Conservation (phyloP, 179 eudicot genomes). For the Camellia oleifera region DNA sequence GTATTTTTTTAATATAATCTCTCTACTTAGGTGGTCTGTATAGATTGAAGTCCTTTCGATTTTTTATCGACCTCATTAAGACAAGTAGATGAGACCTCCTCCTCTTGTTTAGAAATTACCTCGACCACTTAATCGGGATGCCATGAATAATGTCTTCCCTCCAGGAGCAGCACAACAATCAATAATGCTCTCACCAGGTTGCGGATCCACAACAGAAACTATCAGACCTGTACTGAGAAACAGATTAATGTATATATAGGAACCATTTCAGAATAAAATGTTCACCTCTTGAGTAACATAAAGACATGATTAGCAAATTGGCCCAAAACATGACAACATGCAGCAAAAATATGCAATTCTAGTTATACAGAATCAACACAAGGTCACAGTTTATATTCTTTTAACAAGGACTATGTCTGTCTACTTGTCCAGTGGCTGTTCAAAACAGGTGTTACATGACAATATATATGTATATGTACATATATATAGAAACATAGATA, state of each 20-base stretch:
- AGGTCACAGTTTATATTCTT: not conserved
- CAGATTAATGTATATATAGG: not conserved
- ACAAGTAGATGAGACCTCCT: not conserved
- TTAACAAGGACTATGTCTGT: not conserved
- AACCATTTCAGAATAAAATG: not conserved
- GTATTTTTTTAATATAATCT: not conserved
- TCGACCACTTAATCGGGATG: constrained; percentile 69
- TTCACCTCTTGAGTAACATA: not conserved
- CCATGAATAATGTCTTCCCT: constrained; percentile 94
- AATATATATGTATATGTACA: no score
- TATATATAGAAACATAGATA: no score
- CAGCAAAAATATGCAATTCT: not conserved
- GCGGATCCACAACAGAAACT: constrained; percentile 84
- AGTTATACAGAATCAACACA: constrained; percentile 1
- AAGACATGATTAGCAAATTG: not conserved
- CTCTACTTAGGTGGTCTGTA: not conserved
- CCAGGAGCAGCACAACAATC: constrained; percentile 99
- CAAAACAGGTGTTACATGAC: not conserved
- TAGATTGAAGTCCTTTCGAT: not conserved
- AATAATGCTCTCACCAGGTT: constrained; percentile 76
- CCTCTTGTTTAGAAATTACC: constrained; percentile 35
- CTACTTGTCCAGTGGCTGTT: not conserved
- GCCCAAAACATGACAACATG: constrained; percentile 7
- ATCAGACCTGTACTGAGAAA: constrained; percentile 57
- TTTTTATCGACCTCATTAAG: not conserved